Conservation (phyloP, 371 early-diverging fungal species). For the Rhizomucor miehei region DNA sequence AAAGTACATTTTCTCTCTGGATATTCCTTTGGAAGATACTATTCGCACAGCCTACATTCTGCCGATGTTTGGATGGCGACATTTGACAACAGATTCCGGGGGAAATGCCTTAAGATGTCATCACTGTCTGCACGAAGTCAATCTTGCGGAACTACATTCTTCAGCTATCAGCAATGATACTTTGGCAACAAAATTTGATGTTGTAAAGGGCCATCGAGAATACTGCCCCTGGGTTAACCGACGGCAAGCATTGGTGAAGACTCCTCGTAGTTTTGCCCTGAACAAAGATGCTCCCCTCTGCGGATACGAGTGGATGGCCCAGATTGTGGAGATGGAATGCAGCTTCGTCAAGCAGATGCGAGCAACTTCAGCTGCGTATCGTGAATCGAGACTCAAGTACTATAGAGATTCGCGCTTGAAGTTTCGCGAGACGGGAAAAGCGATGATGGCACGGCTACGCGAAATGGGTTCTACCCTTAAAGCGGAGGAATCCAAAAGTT, state of each 20-base stretch:
- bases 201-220: slow-evolving; percentile 8
- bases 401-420: too few species aligned
- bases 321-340: neutral
- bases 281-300: neutral
- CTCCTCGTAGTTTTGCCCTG: neutral
- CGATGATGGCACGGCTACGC: too few species aligned
- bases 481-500: too few species aligned
- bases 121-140: slow-evolving; percentile 10
- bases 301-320: slow-evolving; percentile 1
- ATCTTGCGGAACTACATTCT: neutral
- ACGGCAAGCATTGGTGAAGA: slow-evolving; percentile 2
- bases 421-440: too few species aligned
- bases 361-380: too few species aligned
- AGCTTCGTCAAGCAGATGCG: neutral
- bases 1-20: neutral
- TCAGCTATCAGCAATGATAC: neutral
- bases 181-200: neutral
- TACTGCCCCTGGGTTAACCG: slow-evolving; percentile 17
- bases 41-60: slow-evolving; percentile 7
- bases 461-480: too few species aligned
- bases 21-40: neutral
- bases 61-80: slow-evolving; percentile 16
- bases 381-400: too few species aligned
- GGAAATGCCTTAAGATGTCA: slow-evolving; percentile 6
- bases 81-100: neutral